phyloP scores from a whole-genome alignment of 495 filamentous ascomycete species.

The Talaromyces wortmannii region DNA sequence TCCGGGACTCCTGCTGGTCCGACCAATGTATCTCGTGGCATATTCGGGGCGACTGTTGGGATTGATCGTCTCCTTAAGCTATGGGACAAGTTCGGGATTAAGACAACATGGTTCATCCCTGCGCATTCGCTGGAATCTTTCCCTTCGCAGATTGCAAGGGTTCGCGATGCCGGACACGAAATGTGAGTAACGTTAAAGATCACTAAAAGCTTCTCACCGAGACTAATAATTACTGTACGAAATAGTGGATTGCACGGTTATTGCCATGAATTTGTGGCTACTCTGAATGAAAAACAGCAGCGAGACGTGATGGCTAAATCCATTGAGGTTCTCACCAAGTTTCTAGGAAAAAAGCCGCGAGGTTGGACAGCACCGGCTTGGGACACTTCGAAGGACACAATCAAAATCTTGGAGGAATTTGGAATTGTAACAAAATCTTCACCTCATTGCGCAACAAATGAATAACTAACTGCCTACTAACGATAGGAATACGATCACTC shows the following conservation, averaged over 20 bases:
- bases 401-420: slow-evolving; percentile 35
- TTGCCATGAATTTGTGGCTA: slow-evolving; percentile 25
- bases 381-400: slow-evolving; percentile 44
- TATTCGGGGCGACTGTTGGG: slow-evolving; percentile 34
- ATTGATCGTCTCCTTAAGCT: slow-evolving; percentile 31
- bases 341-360: slow-evolving; percentile 23
- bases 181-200: too few relatives aligned
- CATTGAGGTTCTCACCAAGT: slow-evolving; percentile 21
- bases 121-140: slow-evolving; percentile 30
- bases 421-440: slow-evolving; percentile 14
- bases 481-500: slow-evolving; percentile 26
- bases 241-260: slow-evolving; percentile 30
- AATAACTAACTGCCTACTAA: too few relatives aligned
- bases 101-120: slow-evolving; percentile 35
- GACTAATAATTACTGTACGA: too few relatives aligned
- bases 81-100: slow-evolving; percentile 28
- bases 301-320: slow-evolving; percentile 22
- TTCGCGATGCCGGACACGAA: slow-evolving; percentile 27
- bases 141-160: slow-evolving; percentile 23
- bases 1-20: too few relatives aligned
- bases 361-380: slow-evolving; percentile 39
- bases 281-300: slow-evolving; percentile 22
- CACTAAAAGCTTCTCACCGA: too few relatives aligned
- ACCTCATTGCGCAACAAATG: too few relatives aligned
- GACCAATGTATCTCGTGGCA: slow-evolving; percentile 7